A percentile compares a stretch with the other conserved stretches of the same genome.
These are phyloP conservation scores for Paratinospora sagittata DNA, from an alignment of 164 flowering plant genomes.

Conservation along the genomic window DNA sequence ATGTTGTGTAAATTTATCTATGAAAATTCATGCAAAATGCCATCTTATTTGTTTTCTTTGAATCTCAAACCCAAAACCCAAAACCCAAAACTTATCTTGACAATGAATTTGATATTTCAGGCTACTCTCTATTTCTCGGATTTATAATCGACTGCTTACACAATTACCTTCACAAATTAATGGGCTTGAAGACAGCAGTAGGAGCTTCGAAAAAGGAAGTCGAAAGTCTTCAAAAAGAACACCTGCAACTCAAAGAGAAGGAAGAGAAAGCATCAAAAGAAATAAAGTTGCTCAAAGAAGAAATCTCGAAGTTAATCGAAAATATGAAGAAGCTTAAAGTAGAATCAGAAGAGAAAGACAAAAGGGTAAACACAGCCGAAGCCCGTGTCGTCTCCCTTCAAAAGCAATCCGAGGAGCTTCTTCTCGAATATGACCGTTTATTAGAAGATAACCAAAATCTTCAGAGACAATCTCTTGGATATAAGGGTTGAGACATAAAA, in stretches of 20 bases:
- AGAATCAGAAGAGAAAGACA: constrained; percentile 68
- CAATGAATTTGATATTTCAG: constrained; percentile 33
- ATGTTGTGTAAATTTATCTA: no score
- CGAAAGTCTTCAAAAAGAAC: constrained; percentile 57
- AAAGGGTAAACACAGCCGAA: constrained; percentile 61
- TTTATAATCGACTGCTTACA: constrained; percentile 80
- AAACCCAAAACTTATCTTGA: background rate
- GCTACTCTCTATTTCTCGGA: constrained; percentile 77
- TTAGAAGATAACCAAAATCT: constrained; percentile 89
- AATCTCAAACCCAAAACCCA: no score
- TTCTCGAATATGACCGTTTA: constrained; percentile 83
- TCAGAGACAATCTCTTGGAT: constrained; percentile 50
- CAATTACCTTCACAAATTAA: constrained; percentile 61
- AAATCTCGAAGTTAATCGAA: constrained; percentile 40
- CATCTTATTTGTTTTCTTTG: no score
- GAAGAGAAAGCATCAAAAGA: constrained; percentile 61
- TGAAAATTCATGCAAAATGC: no score
- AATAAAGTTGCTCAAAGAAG: constrained; percentile 43
- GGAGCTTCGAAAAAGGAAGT: constrained; percentile 56
- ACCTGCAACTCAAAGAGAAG: constrained; percentile 44
- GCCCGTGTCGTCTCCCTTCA: constrained; percentile 74
- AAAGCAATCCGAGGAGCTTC: constrained; percentile 83
- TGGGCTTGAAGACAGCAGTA: constrained; percentile 34
- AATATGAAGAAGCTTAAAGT: constrained; percentile 53
- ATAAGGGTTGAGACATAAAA: constrained; percentile 25